Percentiles rank a stretch among this genome's conserved stretches.
Evolutionary conservation across 2,329 filamentous ascomycete genomes (phyloP).

Genomic region (Penicillium polonicum): DNA sequence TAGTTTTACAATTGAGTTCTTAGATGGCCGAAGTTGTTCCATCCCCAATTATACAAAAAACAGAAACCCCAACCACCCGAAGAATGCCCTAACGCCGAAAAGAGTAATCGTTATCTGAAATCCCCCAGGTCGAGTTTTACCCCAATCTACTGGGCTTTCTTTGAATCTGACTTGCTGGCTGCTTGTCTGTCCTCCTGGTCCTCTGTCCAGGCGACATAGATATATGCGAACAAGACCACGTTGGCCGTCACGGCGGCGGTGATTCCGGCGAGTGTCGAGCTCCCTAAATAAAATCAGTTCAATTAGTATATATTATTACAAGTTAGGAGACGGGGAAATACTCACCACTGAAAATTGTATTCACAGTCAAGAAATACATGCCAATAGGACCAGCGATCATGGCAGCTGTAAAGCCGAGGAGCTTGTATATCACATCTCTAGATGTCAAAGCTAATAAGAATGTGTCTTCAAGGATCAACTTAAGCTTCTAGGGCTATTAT

Average conservation of each 20-base stretch:
- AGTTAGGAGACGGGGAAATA: constrained; percentile 6
- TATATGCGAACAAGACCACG: constrained; percentile 83
- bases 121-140: too few relatives aligned
- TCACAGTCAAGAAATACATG: constrained; percentile 80
- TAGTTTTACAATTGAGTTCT: neutral
- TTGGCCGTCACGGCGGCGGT: constrained; percentile 88
- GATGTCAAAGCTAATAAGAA: constrained; percentile 35
- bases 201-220: constrained; percentile 87
- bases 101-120: neutral
- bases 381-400: constrained; percentile 88
- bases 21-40: neutral
- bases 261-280: constrained; percentile 81
- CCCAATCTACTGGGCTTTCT: constrained; percentile 43
- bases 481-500: constrained; percentile 15
- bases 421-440: constrained; percentile 80
- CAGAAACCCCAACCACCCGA: neutral
- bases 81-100: constrained; percentile 13
- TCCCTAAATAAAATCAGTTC: constrained; percentile 59
- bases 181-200: constrained; percentile 75
- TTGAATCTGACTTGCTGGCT: constrained; percentile 51
- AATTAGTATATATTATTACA: neutral
- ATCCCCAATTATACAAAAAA: constrained; percentile 1
- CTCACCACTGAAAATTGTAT: constrained; percentile 74
- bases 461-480: neutral
- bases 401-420: constrained; percentile 83